Percentiles rank a stretch among this genome's conserved stretches.
These are phyloP conservation scores for Priceomyces castillae DNA, from an alignment of 805 yeast species.

Conservation along the genomic window DNA sequence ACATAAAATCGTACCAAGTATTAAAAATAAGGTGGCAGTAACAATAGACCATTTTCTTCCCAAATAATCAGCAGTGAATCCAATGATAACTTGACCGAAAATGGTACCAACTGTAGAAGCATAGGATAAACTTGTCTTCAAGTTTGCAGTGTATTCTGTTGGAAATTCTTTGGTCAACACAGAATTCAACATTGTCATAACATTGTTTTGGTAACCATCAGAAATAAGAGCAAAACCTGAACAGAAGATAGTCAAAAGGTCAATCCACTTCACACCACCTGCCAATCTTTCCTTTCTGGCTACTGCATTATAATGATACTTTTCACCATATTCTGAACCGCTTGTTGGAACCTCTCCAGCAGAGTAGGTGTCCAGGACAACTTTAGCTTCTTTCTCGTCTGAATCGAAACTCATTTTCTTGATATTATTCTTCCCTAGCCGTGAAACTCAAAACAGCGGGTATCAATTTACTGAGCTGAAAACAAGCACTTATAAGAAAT, in stretches of 20 bases:
- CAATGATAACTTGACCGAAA: conserved; percentile 66
- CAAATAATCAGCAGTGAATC: conserved; percentile 60
- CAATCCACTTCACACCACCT: conserved; percentile 24
- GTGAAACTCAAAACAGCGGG: too few species aligned
- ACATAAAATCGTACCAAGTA: conserved; percentile 62
- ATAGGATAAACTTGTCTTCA: conserved; percentile 67
- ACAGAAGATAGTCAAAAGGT: conserved; percentile 50
- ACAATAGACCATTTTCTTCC: conserved; percentile 74
- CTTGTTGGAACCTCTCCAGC: not conserved
- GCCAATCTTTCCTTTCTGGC: conserved; percentile 27
- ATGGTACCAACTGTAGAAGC: conserved; percentile 68
- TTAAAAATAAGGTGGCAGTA: conserved; percentile 57
- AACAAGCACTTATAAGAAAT: too few species aligned
- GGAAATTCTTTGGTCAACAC: conserved; percentile 52
- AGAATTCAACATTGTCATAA: conserved; percentile 67
- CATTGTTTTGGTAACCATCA: conserved; percentile 75
- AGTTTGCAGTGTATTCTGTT: conserved; percentile 36
- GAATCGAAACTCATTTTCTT: not conserved
- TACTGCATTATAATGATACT: conserved; percentile 32
- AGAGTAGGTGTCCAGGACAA: not conserved
- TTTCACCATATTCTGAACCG: not conserved
- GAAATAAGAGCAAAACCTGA: conserved; percentile 74
- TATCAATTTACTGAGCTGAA: too few species aligned
- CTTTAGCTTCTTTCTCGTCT: not conserved
- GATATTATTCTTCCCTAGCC: too few species aligned